Percentiles rank a stretch among this genome's conserved stretches.
Evolutionary conservation across 2,329 filamentous ascomycete genomes (phyloP).

Genomic region (Nigrograna mackinnonii): DNA sequence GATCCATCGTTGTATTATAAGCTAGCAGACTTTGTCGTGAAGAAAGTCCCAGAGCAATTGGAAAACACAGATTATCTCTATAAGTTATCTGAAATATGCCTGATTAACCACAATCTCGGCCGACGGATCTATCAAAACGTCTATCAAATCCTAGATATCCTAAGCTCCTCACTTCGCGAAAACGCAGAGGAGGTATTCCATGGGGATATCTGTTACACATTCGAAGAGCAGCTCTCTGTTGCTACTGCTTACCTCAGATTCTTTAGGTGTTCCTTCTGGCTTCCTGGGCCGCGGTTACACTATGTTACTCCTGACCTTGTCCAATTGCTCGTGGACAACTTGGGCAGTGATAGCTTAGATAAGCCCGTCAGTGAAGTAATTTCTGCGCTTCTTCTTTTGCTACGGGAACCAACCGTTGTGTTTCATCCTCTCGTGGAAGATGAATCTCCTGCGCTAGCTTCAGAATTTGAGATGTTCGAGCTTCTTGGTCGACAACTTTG

Average conservation of each 20-base stretch:
- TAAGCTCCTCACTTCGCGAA: too few species aligned
- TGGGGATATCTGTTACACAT: too few species aligned
- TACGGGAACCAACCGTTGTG: constrained; percentile 10
- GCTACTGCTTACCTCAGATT: constrained; percentile 25
- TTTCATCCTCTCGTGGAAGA: constrained; percentile 3
- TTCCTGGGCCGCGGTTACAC: constrained; percentile 20
- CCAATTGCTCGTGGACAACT: constrained; percentile 18
- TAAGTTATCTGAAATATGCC: constrained; percentile 25
- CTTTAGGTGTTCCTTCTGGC: constrained; percentile 36
- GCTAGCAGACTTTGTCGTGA: constrained; percentile 14
- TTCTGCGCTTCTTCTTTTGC: constrained; percentile 27
- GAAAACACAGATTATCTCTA: constrained; percentile 22
- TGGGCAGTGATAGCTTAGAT: constrained; percentile 23
- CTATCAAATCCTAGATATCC: too few species aligned
- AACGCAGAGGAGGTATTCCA: too few species aligned
- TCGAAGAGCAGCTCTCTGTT: constrained; percentile 9
- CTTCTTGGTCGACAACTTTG: constrained; percentile 28
- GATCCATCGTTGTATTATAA: too few species aligned
- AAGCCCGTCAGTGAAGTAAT: constrained; percentile 25
- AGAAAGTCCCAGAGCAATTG: constrained; percentile 15
- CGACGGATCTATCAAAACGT: too few species aligned
- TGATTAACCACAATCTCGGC: constrained; percentile 11
- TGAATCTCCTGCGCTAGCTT: background rate
- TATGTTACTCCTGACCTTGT: constrained; percentile 19
- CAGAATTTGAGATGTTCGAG: background rate